Conservation (phyloP, 1,284 basidiomycete genomes). For the Heterobasidion annosum region DNA sequence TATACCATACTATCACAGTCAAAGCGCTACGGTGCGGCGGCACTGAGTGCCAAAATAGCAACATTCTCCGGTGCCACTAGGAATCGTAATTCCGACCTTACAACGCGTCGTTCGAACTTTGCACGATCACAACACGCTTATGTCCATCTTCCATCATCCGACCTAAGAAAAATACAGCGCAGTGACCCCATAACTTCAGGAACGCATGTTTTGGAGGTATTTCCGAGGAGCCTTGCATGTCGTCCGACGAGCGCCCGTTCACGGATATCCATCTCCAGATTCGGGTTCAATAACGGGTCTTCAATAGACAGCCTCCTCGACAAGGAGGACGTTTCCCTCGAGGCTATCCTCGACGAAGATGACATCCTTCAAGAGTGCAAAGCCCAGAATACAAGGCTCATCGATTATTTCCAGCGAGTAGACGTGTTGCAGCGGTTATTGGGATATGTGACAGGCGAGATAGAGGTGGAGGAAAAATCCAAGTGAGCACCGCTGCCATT, state of each 20-base stretch:
- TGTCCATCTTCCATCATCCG: neutral
- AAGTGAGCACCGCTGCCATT: conserved; percentile 43
- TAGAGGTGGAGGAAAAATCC: conserved; percentile 71
- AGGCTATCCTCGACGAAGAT: conserved; percentile 90
- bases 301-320: conserved; percentile 77
- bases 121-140: neutral
- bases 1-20: no score
- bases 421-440: conserved; percentile 76
- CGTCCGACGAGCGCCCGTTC: neutral
- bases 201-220: conserved; percentile 14
- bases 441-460: conserved; percentile 80
- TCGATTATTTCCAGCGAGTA: conserved; percentile 76
- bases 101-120: neutral
- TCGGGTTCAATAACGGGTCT: conserved; percentile 79
- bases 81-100: neutral
- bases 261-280: conserved; percentile 35
- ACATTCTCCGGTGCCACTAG: neutral
- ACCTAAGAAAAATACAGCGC: neutral
- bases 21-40: neutral
- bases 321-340: conserved; percentile 78
- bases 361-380: conserved; percentile 95
- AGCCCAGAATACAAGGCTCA: conserved; percentile 82
- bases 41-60: neutral
- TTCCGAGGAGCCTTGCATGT: neutral
- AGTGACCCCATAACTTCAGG: neutral